These are phyloP conservation scores for Solanum microdontum DNA, from an alignment of 257 asterid genomes.

Conservation along the genomic window DNA sequence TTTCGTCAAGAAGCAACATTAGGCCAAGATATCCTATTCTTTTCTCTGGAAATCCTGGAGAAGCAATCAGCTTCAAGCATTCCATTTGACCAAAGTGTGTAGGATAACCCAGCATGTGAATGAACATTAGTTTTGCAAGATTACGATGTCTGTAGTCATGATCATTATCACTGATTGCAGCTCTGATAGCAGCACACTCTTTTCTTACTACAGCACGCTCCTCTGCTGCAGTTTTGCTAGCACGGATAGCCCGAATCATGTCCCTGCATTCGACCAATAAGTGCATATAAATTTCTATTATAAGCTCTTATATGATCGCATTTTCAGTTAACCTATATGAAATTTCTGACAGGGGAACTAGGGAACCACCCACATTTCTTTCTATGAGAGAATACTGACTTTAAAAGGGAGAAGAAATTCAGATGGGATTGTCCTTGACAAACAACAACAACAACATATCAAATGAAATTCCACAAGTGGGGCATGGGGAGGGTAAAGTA, in stretches of 20 bases:
- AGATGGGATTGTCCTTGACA: not conserved
- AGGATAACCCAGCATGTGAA: slow-evolving; percentile 99
- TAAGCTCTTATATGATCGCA: not conserved
- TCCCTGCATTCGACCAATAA: slow-evolving; percentile 54
- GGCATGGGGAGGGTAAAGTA: not conserved
- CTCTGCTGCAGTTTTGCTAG: slow-evolving; percentile 98
- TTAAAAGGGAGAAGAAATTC: not conserved
- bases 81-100: slow-evolving; percentile 99
- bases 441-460: not conserved
- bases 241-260: slow-evolving; percentile 95
- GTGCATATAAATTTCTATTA: not conserved
- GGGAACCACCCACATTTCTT: not conserved
- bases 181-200: slow-evolving; percentile 97
- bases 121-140: slow-evolving; percentile 97
- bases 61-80: slow-evolving; percentile 86
- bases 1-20: slow-evolving; percentile 97
- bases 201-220: slow-evolving; percentile 96
- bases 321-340: not conserved
- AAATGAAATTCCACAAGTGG: not conserved
- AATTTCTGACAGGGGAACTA: not conserved
- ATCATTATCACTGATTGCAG: slow-evolving; percentile 85
- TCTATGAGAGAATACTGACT: not conserved
- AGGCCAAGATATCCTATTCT: slow-evolving; percentile 99
- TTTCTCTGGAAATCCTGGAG: slow-evolving; percentile 97
- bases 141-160: slow-evolving; percentile 89